phyloP scores from a whole-genome alignment of 352 stramenopile genomes.

The Plasmopara viticola region DNA sequence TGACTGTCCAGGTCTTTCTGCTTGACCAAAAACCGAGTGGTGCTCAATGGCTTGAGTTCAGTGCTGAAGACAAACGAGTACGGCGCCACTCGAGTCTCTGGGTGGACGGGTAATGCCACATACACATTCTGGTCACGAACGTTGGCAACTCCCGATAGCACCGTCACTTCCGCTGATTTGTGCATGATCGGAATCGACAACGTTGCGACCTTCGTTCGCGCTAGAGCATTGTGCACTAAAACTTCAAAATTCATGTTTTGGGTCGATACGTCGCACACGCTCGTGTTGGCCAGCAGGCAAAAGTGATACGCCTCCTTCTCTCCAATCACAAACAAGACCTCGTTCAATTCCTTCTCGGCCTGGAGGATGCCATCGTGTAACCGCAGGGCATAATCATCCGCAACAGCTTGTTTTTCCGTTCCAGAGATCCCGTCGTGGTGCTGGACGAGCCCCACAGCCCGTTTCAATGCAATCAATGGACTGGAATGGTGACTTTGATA shows the following conservation, averaged over 20 bases:
- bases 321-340: slow-evolving; percentile 68
- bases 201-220: slow-evolving; percentile 49
- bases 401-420: slow-evolving; percentile 93
- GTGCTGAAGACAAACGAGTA: slow-evolving; percentile 65
- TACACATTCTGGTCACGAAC: slow-evolving; percentile 44
- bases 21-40: slow-evolving; percentile 46
- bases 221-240: slow-evolving; percentile 62
- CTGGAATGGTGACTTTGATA: slow-evolving; percentile 58
- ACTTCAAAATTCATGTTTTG: slow-evolving; percentile 63
- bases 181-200: slow-evolving; percentile 54
- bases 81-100: slow-evolving; percentile 37
- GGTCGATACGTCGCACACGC: slow-evolving; percentile 79
- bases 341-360: slow-evolving; percentile 58
- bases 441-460: slow-evolving; percentile 89
- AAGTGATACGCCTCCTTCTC: slow-evolving; percentile 59
- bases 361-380: slow-evolving; percentile 80
- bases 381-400: slow-evolving; percentile 92
- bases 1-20: slow-evolving; percentile 17
- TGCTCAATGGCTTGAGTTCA: slow-evolving; percentile 48
- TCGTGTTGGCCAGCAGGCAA: slow-evolving; percentile 86
- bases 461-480: slow-evolving; percentile 64
- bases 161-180: slow-evolving; percentile 32
- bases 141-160: slow-evolving; percentile 30
- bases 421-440: slow-evolving; percentile 95
- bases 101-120: slow-evolving; percentile 45